phyloP scores from a whole-genome alignment of 768 basidiomycete genomes.

The Amanita pseudoporphyria region DNA sequence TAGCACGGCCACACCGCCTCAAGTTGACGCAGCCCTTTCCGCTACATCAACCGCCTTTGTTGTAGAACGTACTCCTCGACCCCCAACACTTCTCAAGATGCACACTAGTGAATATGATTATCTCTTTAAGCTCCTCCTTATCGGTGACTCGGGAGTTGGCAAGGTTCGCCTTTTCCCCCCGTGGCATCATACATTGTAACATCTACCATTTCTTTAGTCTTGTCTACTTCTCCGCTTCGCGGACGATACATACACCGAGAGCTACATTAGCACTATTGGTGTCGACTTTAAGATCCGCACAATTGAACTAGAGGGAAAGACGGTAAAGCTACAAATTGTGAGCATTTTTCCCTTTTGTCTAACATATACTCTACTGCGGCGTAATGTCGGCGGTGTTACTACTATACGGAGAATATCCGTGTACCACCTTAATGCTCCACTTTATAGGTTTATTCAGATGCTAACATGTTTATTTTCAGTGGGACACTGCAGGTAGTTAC shows the following conservation, averaged over 20 bases:
- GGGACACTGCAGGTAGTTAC: constrained; percentile 90
- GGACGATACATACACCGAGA: constrained; percentile 96
- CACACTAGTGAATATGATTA: constrained; percentile 94
- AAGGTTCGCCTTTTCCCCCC: constrained; percentile 44
- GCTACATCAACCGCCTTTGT: constrained; percentile 22
- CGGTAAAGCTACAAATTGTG: constrained; percentile 97
- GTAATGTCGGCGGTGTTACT: neutral
- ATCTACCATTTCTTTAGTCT: constrained; percentile 40
- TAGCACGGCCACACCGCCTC: constrained; percentile 14
- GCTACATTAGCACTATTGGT: constrained; percentile 96
- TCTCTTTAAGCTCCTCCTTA: constrained; percentile 93
- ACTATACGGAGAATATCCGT: neutral
- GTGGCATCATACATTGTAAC: constrained; percentile 11
- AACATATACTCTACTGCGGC: neutral
- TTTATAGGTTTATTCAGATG: neutral
- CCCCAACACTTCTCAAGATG: constrained; percentile 36
- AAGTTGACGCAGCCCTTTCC: constrained; percentile 27
- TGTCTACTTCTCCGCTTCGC: constrained; percentile 87
- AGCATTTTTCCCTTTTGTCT: constrained; percentile 31
- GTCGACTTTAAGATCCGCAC: constrained; percentile 99
- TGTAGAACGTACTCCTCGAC: constrained; percentile 16
- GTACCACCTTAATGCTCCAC: neutral
- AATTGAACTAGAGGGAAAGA: constrained; percentile 97
- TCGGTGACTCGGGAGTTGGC: constrained; percentile 93
- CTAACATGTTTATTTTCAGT: constrained; percentile 39